A percentile compares a stretch with the other conserved stretches of the same genome.
These are phyloP conservation scores for Citrus hindsii DNA, from an alignment of 345 rosid genomes.

Conservation along the genomic window DNA sequence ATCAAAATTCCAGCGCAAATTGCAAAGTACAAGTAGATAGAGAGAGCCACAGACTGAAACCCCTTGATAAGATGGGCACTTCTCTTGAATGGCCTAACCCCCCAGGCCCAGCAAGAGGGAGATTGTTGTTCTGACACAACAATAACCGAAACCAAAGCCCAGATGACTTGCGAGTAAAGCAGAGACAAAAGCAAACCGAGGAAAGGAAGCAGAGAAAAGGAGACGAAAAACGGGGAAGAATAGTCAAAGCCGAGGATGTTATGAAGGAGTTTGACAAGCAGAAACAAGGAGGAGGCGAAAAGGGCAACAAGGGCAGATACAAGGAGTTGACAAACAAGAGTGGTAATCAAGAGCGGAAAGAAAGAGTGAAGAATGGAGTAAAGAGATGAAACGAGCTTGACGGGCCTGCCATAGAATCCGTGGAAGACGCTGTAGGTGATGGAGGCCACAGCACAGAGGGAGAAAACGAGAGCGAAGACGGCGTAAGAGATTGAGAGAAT, in stretches of 20 bases:
- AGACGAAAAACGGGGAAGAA: conserved; percentile 34
- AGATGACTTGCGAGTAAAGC: conserved; percentile 38
- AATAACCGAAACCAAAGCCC: conserved; percentile 46
- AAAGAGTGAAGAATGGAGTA: conserved; percentile 54
- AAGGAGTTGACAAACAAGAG: conserved; percentile 23
- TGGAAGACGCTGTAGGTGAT: conserved; percentile 61
- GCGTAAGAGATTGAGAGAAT: conserved; percentile 24
- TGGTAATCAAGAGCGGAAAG: conserved; percentile 47
- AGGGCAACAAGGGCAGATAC: conserved; percentile 19
- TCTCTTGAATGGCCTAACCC: conserved; percentile 56
- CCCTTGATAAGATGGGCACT: conserved; percentile 50
- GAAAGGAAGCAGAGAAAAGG: conserved; percentile 6
- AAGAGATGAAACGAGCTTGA: conserved; percentile 54
- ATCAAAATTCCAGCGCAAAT: conserved; percentile 20
- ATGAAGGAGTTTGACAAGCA: conserved; percentile 23
- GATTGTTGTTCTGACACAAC: conserved; percentile 49
- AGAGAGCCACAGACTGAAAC: conserved; percentile 39
- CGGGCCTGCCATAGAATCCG: conserved; percentile 85
- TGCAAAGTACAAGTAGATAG: conserved; percentile 30
- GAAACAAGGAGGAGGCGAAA: conserved; percentile 23
- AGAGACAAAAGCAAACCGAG: conserved; percentile 11
- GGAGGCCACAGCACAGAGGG: conserved; percentile 51
- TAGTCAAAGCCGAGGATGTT: conserved; percentile 8
- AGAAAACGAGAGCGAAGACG: conserved; percentile 29
- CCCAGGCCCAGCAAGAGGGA: conserved; percentile 62